phyloP scores from a whole-genome alignment of 352 stramenopile species.

The Globisporangium abappressorium region DNA sequence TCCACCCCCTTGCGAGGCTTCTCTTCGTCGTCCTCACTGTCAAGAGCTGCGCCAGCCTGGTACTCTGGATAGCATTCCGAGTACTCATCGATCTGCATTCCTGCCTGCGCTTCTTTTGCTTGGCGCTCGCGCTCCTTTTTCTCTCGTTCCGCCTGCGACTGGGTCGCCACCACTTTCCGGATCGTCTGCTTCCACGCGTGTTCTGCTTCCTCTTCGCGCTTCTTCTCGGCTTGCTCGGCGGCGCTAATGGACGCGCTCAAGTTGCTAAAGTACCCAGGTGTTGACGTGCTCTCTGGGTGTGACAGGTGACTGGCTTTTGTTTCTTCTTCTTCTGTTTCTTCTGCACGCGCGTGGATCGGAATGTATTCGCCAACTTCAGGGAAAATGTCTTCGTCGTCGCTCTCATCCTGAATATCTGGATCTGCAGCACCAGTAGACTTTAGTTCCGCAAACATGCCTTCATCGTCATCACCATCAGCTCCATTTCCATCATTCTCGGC shows the following conservation, averaged over 20 bases:
- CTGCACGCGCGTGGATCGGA: constrained; percentile 46
- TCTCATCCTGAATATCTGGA: constrained; percentile 15
- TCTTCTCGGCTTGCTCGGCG: constrained; percentile 35
- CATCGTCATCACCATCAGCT: neutral
- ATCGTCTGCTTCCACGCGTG: constrained; percentile 58
- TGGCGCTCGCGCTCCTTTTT: constrained; percentile 32
- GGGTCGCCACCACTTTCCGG: constrained; percentile 47
- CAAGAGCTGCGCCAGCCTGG: constrained; percentile 32
- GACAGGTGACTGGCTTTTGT: neutral
- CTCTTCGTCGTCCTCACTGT: constrained; percentile 73
- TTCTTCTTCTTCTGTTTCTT: constrained; percentile 17
- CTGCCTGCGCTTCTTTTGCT: constrained; percentile 40
- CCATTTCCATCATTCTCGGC: neutral
- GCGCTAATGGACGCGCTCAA: constrained; percentile 67
- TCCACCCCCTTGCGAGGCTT: constrained; percentile 27
- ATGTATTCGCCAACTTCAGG: constrained; percentile 69
- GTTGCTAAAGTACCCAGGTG: constrained; percentile 57
- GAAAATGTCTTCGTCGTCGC: constrained; percentile 76
- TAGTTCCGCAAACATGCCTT: neutral
- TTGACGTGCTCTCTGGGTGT: neutral
- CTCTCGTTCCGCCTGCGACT: constrained; percentile 41
- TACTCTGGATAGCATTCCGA: constrained; percentile 55
- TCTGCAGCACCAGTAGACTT: neutral
- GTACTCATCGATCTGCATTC: constrained; percentile 43
- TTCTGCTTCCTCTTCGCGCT: constrained; percentile 44